Evolutionary conservation across 371 early-diverging fungal genomes (phyloP), one percentile per base, ranked within the genome.

Genomic region (Coemansia sp.): DNA sequence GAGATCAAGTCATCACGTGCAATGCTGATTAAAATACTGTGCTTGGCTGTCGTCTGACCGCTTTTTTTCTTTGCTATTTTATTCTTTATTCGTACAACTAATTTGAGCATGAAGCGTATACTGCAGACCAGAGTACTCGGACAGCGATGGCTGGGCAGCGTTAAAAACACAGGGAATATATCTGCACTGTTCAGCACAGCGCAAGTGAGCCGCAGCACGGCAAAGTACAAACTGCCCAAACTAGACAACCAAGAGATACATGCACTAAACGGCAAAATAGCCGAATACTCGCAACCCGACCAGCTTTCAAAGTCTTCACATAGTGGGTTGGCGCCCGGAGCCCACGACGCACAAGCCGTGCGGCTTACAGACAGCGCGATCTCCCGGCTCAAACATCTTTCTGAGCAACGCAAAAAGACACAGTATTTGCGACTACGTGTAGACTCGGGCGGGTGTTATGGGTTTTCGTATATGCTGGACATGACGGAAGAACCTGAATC

Each of bases 381-480:
- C n/a, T 24, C 56, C 11, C 64, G 80, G 56, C 80, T 79, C 21
- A 57, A 57, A 42, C 51, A 72, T 34, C 55, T 79, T 3, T 68
- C 75, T 4, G 71, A 79, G 40, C 52, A 72, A 53, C 70, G 71
- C 11, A 34, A 54, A 24, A 71, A 66, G 59, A 79, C 80, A 16
- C 80, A 79, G 67, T 79, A 79, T 34, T 45, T 97, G 61, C 87
- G 97, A 51, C 81, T 97, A 40, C 73, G 87, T 10, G 95, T 97
- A 24, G 97, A 96, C 66, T 90, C 95, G 10, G 97, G 97, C 31
- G 97, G 97, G 42, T 97, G 97, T 74, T 95, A 97, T 71, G 97
- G 97, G 31, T 94, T 89, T 77, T 95, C 95, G 79, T 94, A 95
- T 81, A 89, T 90, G 71, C 83, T 96, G 84, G 91, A 92, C 60